These are phyloP conservation scores for Chytriomyces sp. DNA, from an alignment of 192 early-diverging fungal genomes.

Conservation along the genomic window DNA sequence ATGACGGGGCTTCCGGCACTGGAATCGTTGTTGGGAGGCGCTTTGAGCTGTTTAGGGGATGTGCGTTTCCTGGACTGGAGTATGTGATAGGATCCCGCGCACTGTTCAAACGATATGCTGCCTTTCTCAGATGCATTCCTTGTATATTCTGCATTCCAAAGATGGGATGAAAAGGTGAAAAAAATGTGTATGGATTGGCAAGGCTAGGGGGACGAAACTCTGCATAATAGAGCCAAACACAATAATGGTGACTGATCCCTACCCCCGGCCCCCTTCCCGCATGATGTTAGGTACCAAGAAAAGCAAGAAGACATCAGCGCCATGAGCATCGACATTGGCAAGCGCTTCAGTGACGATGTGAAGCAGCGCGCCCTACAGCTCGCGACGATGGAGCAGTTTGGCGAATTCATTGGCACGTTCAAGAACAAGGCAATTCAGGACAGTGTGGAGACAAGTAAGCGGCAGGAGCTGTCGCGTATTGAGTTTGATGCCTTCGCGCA, in stretches of 20 bases:
- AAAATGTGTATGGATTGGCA: too few relatives aligned
- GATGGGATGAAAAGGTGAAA: too few relatives aligned
- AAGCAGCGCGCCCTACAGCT: constrained; percentile 41
- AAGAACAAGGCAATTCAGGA: constrained; percentile 54
- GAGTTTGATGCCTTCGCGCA: constrained; percentile 49
- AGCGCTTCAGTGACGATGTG: constrained; percentile 35
- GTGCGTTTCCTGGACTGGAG: too few relatives aligned
- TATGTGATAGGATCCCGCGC: too few relatives aligned
- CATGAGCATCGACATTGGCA: constrained; percentile 45
- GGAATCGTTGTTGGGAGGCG: too few relatives aligned
- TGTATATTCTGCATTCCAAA: too few relatives aligned
- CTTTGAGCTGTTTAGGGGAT: too few relatives aligned
- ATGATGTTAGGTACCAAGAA: constrained; percentile 44
- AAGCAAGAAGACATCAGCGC: constrained; percentile 39
- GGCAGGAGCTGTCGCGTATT: constrained; percentile 45
- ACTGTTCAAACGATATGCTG: too few relatives aligned
- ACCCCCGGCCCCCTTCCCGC: background rate
- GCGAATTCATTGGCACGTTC: constrained; percentile 49
- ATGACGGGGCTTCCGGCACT: too few relatives aligned
- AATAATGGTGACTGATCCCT: background rate
- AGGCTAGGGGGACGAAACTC: too few relatives aligned
- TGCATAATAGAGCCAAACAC: too few relatives aligned
- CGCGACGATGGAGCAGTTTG: constrained; percentile 37
- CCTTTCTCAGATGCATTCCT: too few relatives aligned
- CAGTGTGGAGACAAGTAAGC: constrained; percentile 50